A percentile compares a stretch with the other conserved stretches of the same genome.
These are phyloP conservation scores for Plenodomus biglobosus DNA, from an alignment of 2,329 filamentous ascomycete genomes.

Conservation along the genomic window DNA sequence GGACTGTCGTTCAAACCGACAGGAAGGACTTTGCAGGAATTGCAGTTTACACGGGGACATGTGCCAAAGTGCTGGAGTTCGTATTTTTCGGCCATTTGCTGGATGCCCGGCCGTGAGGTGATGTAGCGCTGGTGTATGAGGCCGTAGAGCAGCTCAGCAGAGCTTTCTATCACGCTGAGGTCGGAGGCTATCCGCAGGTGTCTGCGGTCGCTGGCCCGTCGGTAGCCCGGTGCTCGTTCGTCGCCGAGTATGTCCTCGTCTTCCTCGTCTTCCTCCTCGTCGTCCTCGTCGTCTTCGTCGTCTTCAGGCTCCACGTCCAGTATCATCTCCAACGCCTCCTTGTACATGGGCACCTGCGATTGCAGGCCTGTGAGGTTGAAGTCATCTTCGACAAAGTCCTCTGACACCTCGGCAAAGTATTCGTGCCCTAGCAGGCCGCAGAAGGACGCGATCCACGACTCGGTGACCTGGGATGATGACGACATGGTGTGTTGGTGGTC, in stretches of 20 bases:
- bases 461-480: constrained; percentile 61
- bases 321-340: constrained; percentile 99
- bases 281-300: constrained; percentile 76
- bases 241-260: constrained; percentile 48
- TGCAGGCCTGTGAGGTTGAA: constrained; percentile 97
- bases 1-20: constrained; percentile 94
- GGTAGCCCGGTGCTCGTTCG: constrained; percentile 61
- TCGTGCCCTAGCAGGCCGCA: constrained; percentile 95
- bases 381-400: constrained; percentile 99
- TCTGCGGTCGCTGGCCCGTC: constrained; percentile 57
- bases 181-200: constrained; percentile 89
- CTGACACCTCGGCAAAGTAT: constrained; percentile 97
- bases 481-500: constrained; percentile 49
- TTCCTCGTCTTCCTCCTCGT: constrained; percentile 65
- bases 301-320: constrained; percentile 97
- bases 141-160: constrained; percentile 96
- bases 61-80: constrained; percentile 93
- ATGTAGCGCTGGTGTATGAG: constrained; percentile 99
- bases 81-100: constrained; percentile 99
- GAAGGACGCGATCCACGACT: constrained; percentile 98
- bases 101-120: constrained; percentile 91
- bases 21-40: constrained; percentile 84
- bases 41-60: constrained; percentile 93
- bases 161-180: constrained; percentile 92
- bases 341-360: constrained; percentile 96